phyloP scores from a whole-genome alignment of 1,139 yeast species.

The Lodderomyces beijingensis region DNA sequence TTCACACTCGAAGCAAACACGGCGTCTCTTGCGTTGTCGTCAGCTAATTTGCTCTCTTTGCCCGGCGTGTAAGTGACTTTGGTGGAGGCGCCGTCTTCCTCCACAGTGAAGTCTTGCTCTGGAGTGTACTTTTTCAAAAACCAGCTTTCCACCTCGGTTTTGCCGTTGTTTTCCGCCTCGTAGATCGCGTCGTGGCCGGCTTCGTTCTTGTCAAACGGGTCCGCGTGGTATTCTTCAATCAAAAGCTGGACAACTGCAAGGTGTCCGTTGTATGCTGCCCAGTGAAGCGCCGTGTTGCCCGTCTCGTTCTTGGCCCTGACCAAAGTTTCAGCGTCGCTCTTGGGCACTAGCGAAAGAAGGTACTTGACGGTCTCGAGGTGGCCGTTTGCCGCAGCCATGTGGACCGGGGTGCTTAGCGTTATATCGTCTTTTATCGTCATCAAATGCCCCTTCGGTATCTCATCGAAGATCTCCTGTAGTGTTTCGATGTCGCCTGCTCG shows the following conservation, averaged over 20 bases:
- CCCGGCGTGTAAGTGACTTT: slow-evolving; percentile 48
- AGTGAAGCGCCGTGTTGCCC: slow-evolving; percentile 92
- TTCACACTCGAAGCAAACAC: slow-evolving; percentile 12
- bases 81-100: slow-evolving; percentile 39
- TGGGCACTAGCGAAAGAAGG: slow-evolving; percentile 47
- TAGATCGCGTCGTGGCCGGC: slow-evolving; percentile 80
- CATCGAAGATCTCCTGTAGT: slow-evolving; percentile 61
- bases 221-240: slow-evolving; percentile 72
- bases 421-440: slow-evolving; percentile 56
- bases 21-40: slow-evolving; percentile 35
- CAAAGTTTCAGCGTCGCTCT: slow-evolving; percentile 42
- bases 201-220: slow-evolving; percentile 71
- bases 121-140: slow-evolving; percentile 68
- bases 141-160: slow-evolving; percentile 65
- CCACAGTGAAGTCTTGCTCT: slow-evolving; percentile 50
- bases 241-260: slow-evolving; percentile 63
- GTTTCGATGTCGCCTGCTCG: slow-evolving; percentile 83
- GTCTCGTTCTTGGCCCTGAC: slow-evolving; percentile 63
- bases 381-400: slow-evolving; percentile 95
- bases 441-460: slow-evolving; percentile 50
- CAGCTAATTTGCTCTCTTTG: slow-evolving; percentile 45
- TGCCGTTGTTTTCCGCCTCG: slow-evolving; percentile 78
- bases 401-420: slow-evolving; percentile 73
- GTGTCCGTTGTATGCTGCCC: slow-evolving; percentile 93
- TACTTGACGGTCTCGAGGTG: slow-evolving; percentile 66